Evolutionary conservation across 768 basidiomycete genomes (phyloP).

Genomic region (Macrocybe gigantea): DNA sequence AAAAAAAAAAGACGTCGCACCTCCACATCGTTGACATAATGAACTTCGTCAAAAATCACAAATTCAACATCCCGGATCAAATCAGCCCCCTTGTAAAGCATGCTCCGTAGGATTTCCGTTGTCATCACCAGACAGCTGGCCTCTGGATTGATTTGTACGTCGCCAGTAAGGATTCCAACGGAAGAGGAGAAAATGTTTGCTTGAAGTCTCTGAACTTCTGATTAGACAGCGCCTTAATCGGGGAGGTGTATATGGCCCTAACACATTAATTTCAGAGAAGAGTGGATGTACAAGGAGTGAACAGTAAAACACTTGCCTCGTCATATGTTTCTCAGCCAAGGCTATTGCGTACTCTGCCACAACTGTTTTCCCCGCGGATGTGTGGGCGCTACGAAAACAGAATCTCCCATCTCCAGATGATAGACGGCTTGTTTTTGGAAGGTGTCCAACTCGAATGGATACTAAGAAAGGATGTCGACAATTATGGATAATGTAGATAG

Average conservation of each 20-base stretch:
- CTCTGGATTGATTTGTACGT: slow-evolving; percentile 99
- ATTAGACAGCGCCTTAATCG: slow-evolving; percentile 97
- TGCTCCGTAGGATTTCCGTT: slow-evolving; percentile 94
- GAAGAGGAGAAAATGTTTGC: slow-evolving; percentile 84
- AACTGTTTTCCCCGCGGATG: slow-evolving; percentile 98
- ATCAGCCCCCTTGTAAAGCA: slow-evolving; percentile 99
- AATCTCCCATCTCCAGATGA: slow-evolving; percentile 94
- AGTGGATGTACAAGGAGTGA: not conserved
- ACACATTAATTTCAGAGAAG: slow-evolving; percentile 1
- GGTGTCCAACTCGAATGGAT: slow-evolving; percentile 97
- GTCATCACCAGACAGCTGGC: slow-evolving; percentile 97
- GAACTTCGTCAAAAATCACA: slow-evolving; percentile 99
- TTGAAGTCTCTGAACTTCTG: slow-evolving; percentile 99
- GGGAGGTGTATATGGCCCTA: slow-evolving; percentile 97
- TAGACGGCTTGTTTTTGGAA: slow-evolving; percentile 99
- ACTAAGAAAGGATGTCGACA: slow-evolving; percentile 37
- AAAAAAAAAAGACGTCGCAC: slow-evolving; percentile 31
- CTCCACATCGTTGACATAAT: slow-evolving; percentile 99
- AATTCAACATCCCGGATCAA: slow-evolving; percentile 98
- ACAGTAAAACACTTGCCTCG: slow-evolving; percentile 50
- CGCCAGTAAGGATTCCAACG: slow-evolving; percentile 95
- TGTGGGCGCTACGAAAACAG: slow-evolving; percentile 99
- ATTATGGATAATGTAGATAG: not conserved
- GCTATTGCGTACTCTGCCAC: slow-evolving; percentile 99
- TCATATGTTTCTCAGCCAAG: slow-evolving; percentile 97